phyloP scores from a whole-genome alignment of 768 basidiomycete species.

The Pleurotus sapidus region DNA sequence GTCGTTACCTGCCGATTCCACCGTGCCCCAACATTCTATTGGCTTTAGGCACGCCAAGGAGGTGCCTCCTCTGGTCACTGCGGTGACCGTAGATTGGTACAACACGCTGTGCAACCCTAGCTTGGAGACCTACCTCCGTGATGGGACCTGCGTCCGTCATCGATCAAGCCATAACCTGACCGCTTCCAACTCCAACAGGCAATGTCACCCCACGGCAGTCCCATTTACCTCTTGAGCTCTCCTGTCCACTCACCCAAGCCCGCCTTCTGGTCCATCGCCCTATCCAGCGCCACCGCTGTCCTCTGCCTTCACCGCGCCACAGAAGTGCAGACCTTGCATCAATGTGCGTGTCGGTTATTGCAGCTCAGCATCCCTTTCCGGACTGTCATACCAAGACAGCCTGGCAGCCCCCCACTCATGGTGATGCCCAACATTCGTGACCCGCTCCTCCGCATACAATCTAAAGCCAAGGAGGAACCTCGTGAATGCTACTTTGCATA shows the following conservation, averaged over 20 bases:
- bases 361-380: background rate
- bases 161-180: background rate
- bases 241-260: background rate
- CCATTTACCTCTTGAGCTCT: background rate
- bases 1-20: no score
- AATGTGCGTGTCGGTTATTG: background rate
- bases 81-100: background rate
- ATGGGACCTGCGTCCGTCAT: background rate
- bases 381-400: background rate
- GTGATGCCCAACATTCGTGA: no score
- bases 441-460: no score
- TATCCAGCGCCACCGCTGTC: background rate
- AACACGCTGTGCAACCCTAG: background rate
- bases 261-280: background rate
- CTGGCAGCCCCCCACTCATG: no score
- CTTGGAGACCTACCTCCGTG: background rate
- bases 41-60: no score
- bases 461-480: no score
- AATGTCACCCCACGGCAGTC: background rate
- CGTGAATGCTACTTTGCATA: background rate
- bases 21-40: no score
- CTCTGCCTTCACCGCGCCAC: background rate
- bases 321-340: background rate
- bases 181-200: background rate
- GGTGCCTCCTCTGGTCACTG: no score